Conservation (phyloP, 495 filamentous ascomycete genomes). For the Penicillium psychrofluorescens region DNA sequence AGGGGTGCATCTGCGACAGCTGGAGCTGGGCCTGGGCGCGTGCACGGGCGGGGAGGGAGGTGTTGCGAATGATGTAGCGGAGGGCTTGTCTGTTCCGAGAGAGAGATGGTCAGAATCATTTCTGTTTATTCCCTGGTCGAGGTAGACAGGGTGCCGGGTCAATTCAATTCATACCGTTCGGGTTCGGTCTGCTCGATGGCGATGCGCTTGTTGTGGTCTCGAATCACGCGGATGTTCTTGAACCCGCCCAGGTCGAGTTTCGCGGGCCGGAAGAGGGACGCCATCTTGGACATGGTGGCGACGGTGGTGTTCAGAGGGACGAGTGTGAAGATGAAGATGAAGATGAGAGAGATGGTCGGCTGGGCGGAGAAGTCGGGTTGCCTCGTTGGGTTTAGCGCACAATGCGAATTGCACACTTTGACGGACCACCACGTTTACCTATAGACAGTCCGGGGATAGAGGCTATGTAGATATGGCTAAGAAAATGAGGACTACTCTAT, state of each 20-base stretch:
- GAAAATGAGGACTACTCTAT: too few species aligned
- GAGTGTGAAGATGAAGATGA: not conserved
- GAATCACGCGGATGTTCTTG: slow-evolving; percentile 73
- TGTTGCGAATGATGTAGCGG: slow-evolving; percentile 90
- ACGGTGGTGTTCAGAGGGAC: slow-evolving; percentile 2
- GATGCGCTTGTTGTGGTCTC: slow-evolving; percentile 93
- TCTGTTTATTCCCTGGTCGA: not conserved
- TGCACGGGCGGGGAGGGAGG: slow-evolving; percentile 68
- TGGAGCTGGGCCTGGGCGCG: slow-evolving; percentile 88
- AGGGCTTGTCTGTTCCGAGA: slow-evolving; percentile 71
- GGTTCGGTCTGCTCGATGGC: slow-evolving; percentile 79
- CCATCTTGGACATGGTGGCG: slow-evolving; percentile 19
- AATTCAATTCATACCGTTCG: slow-evolving; percentile 54
- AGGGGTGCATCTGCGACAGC: slow-evolving; percentile 88
- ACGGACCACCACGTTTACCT: too few species aligned
- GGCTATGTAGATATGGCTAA: too few species aligned
- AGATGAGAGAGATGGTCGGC: slow-evolving; percentile 3
- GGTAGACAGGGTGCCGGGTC: not conserved
- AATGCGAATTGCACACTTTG: not conserved
- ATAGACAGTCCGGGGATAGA: too few species aligned
- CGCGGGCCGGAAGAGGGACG: slow-evolving; percentile 73
- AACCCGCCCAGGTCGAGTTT: slow-evolving; percentile 81
- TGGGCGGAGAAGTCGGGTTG: slow-evolving; percentile 16
- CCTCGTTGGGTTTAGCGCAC: slow-evolving; percentile 29
- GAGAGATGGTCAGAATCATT: slow-evolving; percentile 1